A percentile compares a stretch with the other conserved stretches of the same genome.
Conservation (phyloP, 768 basidiomycete species). For the Lentinula aciculospora region DNA sequence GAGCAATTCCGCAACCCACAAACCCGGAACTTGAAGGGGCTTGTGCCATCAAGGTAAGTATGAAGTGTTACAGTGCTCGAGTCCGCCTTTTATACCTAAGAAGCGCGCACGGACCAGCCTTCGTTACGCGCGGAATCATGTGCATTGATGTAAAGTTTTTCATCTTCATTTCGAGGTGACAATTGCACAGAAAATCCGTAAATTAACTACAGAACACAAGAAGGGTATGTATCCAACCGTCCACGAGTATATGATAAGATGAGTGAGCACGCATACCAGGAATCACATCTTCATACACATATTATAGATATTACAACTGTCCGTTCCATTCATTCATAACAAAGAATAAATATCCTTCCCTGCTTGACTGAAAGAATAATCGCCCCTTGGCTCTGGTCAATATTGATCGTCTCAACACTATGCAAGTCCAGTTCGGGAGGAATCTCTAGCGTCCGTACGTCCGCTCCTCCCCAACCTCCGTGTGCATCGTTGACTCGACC, state of each 20-base stretch:
- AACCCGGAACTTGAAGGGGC: too few relatives aligned
- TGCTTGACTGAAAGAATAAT: slow-evolving; percentile 63
- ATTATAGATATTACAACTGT: background rate
- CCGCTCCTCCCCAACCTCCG: slow-evolving; percentile 24
- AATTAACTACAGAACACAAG: too few relatives aligned
- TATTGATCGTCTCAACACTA: slow-evolving; percentile 68
- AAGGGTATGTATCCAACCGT: background rate
- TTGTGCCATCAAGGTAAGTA: too few relatives aligned
- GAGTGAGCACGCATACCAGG: background rate
- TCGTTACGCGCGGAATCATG: background rate
- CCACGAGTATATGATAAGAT: too few relatives aligned
- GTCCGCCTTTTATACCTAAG: background rate
- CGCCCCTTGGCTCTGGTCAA: slow-evolving; percentile 72
- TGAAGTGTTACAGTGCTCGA: slow-evolving; percentile 19
- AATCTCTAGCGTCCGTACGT: slow-evolving; percentile 56
- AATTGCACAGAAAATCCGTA: too few relatives aligned
- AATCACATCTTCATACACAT: background rate
- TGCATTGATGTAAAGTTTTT: background rate
- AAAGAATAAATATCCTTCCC: slow-evolving; percentile 69
- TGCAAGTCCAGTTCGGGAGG: slow-evolving; percentile 63
- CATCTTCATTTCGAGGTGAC: too few relatives aligned
- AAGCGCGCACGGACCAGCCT: background rate
- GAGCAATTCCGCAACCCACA: too few relatives aligned
- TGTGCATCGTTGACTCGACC: slow-evolving; percentile 15
- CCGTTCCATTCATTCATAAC: slow-evolving; percentile 43